phyloP scores from a whole-genome alignment of 192 early-diverging fungal genomes.

The Haplosporangium gracile region DNA sequence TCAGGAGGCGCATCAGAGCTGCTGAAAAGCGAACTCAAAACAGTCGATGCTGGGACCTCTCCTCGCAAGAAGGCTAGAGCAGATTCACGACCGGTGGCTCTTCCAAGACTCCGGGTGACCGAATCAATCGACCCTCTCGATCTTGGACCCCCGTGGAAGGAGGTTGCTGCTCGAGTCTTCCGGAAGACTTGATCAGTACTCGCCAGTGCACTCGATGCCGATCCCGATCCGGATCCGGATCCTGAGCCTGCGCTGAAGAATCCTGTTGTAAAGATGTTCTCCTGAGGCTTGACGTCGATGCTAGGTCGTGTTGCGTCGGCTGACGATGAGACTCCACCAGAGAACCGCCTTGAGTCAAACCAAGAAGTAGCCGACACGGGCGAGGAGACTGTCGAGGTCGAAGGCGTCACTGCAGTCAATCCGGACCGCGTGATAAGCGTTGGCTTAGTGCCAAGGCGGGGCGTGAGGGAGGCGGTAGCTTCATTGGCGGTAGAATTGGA shows the following conservation, averaged over 20 bases:
- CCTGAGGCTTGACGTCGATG: neutral
- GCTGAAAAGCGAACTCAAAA: slow-evolving; percentile 33
- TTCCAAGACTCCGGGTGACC: slow-evolving; percentile 28
- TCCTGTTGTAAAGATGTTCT: neutral
- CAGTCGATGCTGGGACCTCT: slow-evolving; percentile 24
- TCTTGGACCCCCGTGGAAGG: slow-evolving; percentile 20
- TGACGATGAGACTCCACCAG: neutral
- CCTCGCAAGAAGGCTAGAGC: slow-evolving; percentile 40
- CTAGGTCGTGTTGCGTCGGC: neutral
- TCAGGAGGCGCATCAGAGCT: neutral
- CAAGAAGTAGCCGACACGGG: slow-evolving; percentile 47
- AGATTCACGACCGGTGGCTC: slow-evolving; percentile 33
- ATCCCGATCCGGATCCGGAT: neutral
- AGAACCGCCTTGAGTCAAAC: slow-evolving; percentile 27
- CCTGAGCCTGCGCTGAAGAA: neutral
- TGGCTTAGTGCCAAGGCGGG: slow-evolving; percentile 24
- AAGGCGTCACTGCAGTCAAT: slow-evolving; percentile 35
- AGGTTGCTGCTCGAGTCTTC: slow-evolving; percentile 11
- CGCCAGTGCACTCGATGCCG: neutral
- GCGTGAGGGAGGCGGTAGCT: neutral
- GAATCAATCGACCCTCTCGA: slow-evolving; percentile 15
- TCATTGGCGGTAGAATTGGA: slow-evolving; percentile 24
- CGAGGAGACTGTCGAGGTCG: slow-evolving; percentile 45
- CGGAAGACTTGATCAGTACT: slow-evolving; percentile 1
- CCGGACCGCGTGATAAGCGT: slow-evolving; percentile 35